Evolutionary conservation across 2,329 filamentous ascomycete genomes (phyloP).

Genomic region (Aspergillus sojae): DNA sequence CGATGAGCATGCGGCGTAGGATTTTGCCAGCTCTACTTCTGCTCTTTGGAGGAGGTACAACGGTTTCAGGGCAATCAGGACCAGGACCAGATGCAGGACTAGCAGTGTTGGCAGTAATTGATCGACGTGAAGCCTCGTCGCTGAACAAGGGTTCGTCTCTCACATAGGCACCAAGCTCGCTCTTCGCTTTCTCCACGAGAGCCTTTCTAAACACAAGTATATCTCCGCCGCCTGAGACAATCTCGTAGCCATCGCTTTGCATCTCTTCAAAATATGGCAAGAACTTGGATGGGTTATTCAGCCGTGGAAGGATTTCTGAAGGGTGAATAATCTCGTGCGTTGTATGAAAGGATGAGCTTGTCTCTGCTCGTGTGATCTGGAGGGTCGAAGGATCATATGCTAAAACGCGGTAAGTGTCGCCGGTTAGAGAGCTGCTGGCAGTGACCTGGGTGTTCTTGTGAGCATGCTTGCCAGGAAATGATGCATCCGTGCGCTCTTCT

Average conservation of each 20-base stretch:
- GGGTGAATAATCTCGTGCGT: slow-evolving; percentile 28
- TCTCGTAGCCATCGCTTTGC: slow-evolving; percentile 44
- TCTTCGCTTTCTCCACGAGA: background rate
- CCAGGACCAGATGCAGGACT: slow-evolving; percentile 3
- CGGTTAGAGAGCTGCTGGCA: background rate
- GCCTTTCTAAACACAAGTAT: slow-evolving; percentile 44
- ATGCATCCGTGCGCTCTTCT: background rate
- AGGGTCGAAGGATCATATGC: slow-evolving; percentile 39
- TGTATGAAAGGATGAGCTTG: slow-evolving; percentile 34
- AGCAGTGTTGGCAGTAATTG: slow-evolving; percentile 19
- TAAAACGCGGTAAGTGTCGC: slow-evolving; percentile 37
- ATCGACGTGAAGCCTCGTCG: background rate
- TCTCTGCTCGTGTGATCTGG: slow-evolving; percentile 34
- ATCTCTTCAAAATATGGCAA: slow-evolving; percentile 43
- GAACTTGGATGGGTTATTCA: slow-evolving; percentile 46
- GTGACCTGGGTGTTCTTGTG: background rate
- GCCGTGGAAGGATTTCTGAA: slow-evolving; percentile 38
- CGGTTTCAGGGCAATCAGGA: background rate
- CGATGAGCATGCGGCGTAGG: slow-evolving; percentile 38
- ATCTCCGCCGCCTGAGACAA: slow-evolving; percentile 45
- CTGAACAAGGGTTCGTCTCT: slow-evolving; percentile 8
- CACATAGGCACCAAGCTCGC: background rate
- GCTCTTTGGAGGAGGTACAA: slow-evolving; percentile 6
- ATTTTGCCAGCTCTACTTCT: slow-evolving; percentile 22
- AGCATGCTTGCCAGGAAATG: background rate